These are phyloP conservation scores for Papiliotrema flavescens DNA, from an alignment of 1,284 basidiomycete genomes.

Conservation along the genomic window DNA sequence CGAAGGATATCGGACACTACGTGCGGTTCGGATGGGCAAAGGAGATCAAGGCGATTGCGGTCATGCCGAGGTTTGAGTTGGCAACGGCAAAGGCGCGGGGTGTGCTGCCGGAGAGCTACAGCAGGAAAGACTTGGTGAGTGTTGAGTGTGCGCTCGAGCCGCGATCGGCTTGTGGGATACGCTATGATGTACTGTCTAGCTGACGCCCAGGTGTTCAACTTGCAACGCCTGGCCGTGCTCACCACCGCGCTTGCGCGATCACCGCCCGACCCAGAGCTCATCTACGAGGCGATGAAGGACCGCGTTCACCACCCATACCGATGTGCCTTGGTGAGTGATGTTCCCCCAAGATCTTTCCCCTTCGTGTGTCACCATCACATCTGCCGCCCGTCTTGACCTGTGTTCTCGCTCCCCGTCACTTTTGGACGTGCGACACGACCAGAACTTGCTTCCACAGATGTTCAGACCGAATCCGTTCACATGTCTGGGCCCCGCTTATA, in stretches of 20 bases:
- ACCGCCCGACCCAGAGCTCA: constrained; percentile 88
- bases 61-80: constrained; percentile 93
- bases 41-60: constrained; percentile 87
- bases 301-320: constrained; percentile 96
- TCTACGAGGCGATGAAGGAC: constrained; percentile 99
- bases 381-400: too few relatives aligned
- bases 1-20: constrained; percentile 88
- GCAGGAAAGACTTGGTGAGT: constrained; percentile 85
- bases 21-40: constrained; percentile 85
- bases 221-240: constrained; percentile 95
- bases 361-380: too few relatives aligned
- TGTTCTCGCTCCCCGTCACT: not conserved
- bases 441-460: too few relatives aligned
- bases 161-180: too few relatives aligned
- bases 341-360: too few relatives aligned
- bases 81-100: constrained; percentile 91
- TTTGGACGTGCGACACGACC: too few relatives aligned
- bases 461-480: too few relatives aligned
- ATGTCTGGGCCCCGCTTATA: not conserved
- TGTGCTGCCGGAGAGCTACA: constrained; percentile 79
- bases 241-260: constrained; percentile 88
- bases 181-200: too few relatives aligned
- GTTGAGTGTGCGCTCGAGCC: not conserved
- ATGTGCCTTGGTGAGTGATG: constrained; percentile 61
- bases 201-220: constrained; percentile 79